Conservation (phyloP, 2,329 filamentous ascomycete species). For the Lecanicillium sp. region DNA sequence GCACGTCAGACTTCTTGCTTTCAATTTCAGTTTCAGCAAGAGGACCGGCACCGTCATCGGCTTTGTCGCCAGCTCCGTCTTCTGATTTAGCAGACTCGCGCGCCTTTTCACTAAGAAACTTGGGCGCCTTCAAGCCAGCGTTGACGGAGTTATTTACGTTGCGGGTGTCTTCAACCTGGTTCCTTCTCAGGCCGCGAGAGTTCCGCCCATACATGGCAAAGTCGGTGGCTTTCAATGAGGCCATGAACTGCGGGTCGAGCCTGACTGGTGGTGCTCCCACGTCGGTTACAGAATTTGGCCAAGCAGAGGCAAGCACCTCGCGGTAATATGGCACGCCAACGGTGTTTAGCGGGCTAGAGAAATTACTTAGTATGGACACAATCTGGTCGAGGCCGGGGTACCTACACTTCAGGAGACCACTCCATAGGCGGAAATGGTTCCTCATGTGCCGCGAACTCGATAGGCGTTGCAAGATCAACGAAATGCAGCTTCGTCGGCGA, state of each 20-base stretch:
- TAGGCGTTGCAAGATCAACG: slow-evolving; percentile 69
- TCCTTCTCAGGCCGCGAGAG: slow-evolving; percentile 62
- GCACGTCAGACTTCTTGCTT: slow-evolving; percentile 71
- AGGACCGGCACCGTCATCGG: slow-evolving; percentile 54
- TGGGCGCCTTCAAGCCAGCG: slow-evolving; percentile 64
- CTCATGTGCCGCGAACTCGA: slow-evolving; percentile 66
- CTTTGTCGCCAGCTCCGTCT: slow-evolving; percentile 32
- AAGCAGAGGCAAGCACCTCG: slow-evolving; percentile 78
- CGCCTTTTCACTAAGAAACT: slow-evolving; percentile 91
- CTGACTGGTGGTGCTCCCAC: slow-evolving; percentile 74
- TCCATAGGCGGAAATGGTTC: slow-evolving; percentile 53
- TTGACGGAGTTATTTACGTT: slow-evolving; percentile 51
- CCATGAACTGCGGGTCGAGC: slow-evolving; percentile 63
- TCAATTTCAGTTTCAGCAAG: slow-evolving; percentile 64
- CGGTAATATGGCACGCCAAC: slow-evolving; percentile 93
- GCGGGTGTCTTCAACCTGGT: slow-evolving; percentile 76
- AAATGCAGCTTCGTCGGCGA: slow-evolving; percentile 81
- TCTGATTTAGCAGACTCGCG: slow-evolving; percentile 52
- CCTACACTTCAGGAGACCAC: slow-evolving; percentile 64
- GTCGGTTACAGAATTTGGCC: slow-evolving; percentile 82
- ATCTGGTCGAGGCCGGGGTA: slow-evolving; percentile 5
- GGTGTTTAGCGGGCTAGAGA: slow-evolving; percentile 63
- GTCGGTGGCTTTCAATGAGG: slow-evolving; percentile 62
- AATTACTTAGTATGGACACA: slow-evolving; percentile 2
- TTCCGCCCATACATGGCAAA: slow-evolving; percentile 75